Percentiles rank a stretch among this genome's conserved stretches.
These are phyloP conservation scores for Podila verticillata DNA, from an alignment of 192 early-diverging fungal species.

Conservation along the genomic window DNA sequence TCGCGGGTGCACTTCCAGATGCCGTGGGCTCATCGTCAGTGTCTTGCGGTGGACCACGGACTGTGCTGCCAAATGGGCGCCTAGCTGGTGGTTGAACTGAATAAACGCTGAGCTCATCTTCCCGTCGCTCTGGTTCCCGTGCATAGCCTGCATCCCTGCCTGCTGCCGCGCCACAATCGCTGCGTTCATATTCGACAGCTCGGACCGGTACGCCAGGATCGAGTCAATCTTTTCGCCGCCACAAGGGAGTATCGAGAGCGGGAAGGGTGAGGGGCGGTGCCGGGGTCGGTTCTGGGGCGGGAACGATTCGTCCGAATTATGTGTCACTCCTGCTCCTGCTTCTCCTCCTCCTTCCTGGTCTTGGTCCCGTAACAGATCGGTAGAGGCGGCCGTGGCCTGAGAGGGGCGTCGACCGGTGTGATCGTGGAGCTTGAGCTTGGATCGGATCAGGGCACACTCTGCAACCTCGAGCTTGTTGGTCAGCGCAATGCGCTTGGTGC, in stretches of 20 bases:
- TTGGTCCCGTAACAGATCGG: conserved; percentile 1
- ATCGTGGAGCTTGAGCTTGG: conserved; percentile 18
- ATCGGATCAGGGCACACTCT: conserved; percentile 54
- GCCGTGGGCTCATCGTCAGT: conserved; percentile 67
- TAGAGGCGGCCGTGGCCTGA: conserved; percentile 3
- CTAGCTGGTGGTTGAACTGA: conserved; percentile 76
- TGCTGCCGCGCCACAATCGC: conserved; percentile 51
- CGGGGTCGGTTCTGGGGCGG: conserved; percentile 59
- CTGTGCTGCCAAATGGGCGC: conserved; percentile 80
- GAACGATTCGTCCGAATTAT: conserved; percentile 17
- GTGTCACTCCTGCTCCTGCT: background rate
- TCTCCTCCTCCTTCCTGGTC: conserved; percentile 8
- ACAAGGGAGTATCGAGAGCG: conserved; percentile 32
- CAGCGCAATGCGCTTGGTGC: conserved; percentile 57
- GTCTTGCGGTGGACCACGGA: conserved; percentile 66
- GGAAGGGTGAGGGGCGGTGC: conserved; percentile 58
- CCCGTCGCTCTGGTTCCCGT: conserved; percentile 21
- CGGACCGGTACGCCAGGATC: conserved; percentile 49
- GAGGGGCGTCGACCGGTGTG: background rate
- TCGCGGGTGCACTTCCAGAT: conserved; percentile 68
- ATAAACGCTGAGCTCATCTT: conserved; percentile 75
- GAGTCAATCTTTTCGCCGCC: conserved; percentile 71
- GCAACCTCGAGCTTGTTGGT: conserved; percentile 58
- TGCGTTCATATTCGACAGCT: conserved; percentile 53
- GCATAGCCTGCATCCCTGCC: conserved; percentile 24